These are phyloP conservation scores for Stachybotrys elegans DNA, from an alignment of 2,329 filamentous ascomycete genomes.

Conservation along the genomic window DNA sequence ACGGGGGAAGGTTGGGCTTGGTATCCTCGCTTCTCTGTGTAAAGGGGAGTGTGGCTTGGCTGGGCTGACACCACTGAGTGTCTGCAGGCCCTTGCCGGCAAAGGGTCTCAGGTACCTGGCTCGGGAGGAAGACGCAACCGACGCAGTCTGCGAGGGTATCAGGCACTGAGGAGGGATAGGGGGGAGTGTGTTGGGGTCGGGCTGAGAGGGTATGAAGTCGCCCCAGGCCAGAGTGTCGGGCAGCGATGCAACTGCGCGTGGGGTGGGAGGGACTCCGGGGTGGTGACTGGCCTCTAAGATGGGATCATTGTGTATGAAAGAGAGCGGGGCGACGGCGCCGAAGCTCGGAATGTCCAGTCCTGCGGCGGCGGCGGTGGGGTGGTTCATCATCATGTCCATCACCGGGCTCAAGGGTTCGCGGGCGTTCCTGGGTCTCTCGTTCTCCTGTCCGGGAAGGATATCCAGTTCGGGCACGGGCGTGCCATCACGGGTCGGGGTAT, in stretches of 20 bases:
- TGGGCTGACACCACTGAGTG: constrained; percentile 34
- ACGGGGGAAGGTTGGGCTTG: background rate
- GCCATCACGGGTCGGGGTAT: constrained; percentile 25
- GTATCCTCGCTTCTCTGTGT: constrained; percentile 20
- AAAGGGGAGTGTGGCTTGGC: constrained; percentile 25
- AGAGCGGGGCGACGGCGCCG: constrained; percentile 22
- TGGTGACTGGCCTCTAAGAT: constrained; percentile 18
- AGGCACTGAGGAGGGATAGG: constrained; percentile 47
- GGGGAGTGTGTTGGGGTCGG: constrained; percentile 30
- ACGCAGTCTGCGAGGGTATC: constrained; percentile 47
- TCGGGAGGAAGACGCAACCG: constrained; percentile 46
- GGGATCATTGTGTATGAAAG: constrained; percentile 27
- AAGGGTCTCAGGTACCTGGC: constrained; percentile 50
- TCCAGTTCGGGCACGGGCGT: constrained; percentile 16
- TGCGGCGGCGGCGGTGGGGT: constrained; percentile 29
- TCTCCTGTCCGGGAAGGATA: constrained; percentile 42
- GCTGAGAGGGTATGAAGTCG: constrained; percentile 34
- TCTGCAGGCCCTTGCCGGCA: constrained; percentile 49
- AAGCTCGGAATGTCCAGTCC: constrained; percentile 37
- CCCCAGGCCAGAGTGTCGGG: constrained; percentile 54
- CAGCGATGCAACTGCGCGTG: constrained; percentile 35
- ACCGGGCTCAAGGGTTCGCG: constrained; percentile 50
- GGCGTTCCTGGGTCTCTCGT: constrained; percentile 42
- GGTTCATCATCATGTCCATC: constrained; percentile 39
- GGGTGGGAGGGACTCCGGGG: constrained; percentile 18